phyloP scores from a whole-genome alignment of 495 filamentous ascomycete species.

The Cercophora sp. region DNA sequence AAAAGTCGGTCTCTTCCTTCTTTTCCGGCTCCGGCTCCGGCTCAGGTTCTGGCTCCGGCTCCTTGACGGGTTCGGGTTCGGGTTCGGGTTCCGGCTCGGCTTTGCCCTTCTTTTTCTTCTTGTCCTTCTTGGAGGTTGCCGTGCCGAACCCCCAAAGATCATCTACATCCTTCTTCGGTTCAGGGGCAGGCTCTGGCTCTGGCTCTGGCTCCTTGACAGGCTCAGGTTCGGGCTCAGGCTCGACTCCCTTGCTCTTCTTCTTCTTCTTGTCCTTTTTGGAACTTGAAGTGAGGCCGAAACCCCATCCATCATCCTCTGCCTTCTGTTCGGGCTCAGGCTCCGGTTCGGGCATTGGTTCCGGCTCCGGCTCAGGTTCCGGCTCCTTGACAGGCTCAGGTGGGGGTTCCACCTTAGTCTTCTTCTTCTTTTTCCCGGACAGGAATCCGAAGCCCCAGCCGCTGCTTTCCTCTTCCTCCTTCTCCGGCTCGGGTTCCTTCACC shows the following conservation, averaged over 20 bases:
- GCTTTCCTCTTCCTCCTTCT: neutral
- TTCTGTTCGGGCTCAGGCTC: slow-evolving; percentile 14
- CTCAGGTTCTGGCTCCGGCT: slow-evolving; percentile 8
- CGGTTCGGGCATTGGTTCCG: slow-evolving; percentile 15
- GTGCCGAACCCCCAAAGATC: slow-evolving; percentile 12
- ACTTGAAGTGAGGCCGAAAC: slow-evolving; percentile 1
- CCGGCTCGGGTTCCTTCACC: slow-evolving; percentile 18
- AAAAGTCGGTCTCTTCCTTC: neutral
- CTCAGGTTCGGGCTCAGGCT: slow-evolving; percentile 14
- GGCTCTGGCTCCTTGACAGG: slow-evolving; percentile 13
- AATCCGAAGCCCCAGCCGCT: slow-evolving; percentile 10
- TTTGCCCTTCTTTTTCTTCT: slow-evolving; percentile 28
- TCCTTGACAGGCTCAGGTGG: slow-evolving; percentile 7
- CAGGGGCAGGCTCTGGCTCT: slow-evolving; percentile 8
- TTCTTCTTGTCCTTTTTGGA: slow-evolving; percentile 23
- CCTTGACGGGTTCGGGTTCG: slow-evolving; percentile 12
- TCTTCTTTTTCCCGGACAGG: slow-evolving; percentile 15
- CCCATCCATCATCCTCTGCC: slow-evolving; percentile 19
- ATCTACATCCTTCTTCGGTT: slow-evolving; percentile 17
- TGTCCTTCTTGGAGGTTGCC: slow-evolving; percentile 16
- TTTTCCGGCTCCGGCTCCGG: slow-evolving; percentile 17
- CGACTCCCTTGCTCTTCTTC: slow-evolving; percentile 14
- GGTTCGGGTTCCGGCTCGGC: slow-evolving; percentile 3
- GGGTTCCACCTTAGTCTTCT: slow-evolving; percentile 25
- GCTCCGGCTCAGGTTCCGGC: slow-evolving; percentile 12